Conservation (phyloP, 805 yeast species). For the Schwanniomyces polymorphus region DNA sequence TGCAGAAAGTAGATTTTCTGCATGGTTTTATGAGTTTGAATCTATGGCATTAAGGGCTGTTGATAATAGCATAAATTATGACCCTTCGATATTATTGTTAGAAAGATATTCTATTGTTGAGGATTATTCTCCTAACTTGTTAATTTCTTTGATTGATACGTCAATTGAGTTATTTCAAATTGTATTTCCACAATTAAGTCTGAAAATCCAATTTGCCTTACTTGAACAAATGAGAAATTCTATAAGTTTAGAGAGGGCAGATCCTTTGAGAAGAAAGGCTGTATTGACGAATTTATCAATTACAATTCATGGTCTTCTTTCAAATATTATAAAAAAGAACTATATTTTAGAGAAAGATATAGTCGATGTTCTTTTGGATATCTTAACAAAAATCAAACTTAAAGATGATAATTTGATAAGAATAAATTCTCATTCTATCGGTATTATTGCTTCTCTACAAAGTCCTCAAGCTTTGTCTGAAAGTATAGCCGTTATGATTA, state of each 20-base stretch:
- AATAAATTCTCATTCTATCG: conserved; percentile 58
- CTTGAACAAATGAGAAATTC: conserved; percentile 71
- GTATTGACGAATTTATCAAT: conserved; percentile 61
- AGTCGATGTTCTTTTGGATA: conserved; percentile 48
- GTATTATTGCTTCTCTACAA: conserved; percentile 39
- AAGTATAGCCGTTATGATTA: conserved; percentile 37
- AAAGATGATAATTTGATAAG: conserved; percentile 41
- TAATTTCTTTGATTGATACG: conserved; percentile 58
- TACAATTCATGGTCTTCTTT: conserved; percentile 57
- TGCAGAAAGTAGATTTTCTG: conserved; percentile 18
- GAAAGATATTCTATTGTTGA: conserved; percentile 23
- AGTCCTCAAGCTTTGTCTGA: conserved; percentile 21
- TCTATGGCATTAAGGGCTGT: conserved; percentile 15
- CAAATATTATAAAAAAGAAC: conserved; percentile 17
- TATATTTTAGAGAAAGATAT: conserved; percentile 29
- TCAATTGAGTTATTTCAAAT: conserved; percentile 76
- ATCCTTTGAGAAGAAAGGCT: conserved; percentile 42
- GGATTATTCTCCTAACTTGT: conserved; percentile 23
- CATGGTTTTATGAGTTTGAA: conserved; percentile 38
- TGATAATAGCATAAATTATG: conserved; percentile 30
- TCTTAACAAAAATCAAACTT: conserved; percentile 43
- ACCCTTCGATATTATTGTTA: conserved; percentile 27
- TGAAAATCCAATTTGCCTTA: conserved; percentile 84
- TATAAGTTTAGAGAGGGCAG: conserved; percentile 35
- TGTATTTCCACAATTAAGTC: conserved; percentile 68